Base-by-base conservation (phyloP, 2,329 filamentous ascomycete species). In the Penicillium sp. region DNA sequence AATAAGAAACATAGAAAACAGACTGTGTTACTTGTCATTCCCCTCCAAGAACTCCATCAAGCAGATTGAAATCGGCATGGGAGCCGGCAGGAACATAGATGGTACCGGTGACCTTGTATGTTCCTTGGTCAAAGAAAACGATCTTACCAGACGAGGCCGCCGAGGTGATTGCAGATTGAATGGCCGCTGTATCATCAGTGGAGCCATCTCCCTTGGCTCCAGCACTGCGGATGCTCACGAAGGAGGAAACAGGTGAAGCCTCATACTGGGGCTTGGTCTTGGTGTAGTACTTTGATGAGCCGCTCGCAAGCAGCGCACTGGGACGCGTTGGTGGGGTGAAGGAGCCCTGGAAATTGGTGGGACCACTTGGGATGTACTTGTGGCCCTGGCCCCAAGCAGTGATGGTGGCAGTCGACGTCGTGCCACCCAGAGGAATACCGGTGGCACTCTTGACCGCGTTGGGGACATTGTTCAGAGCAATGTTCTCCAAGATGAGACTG, bases 181-280 rank as follows among this genome's bases (percentile, higher is more conserved):
- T 78, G 2, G 84, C 84, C 2, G 76, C 73, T 2, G 87, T 88
- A 66, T 88, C 85, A 69, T 88, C 86, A 1, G 82, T 82, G 2
- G 72, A 70, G 13, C 84, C 86, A 68, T 88, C 80, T 50, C 85
- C 85, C 47, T 66, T 78, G 5, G 77, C 78, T 52, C 79, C 75
- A 60, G 67, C 66, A 54, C 64, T 71, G 54, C 81, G 75, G 31
- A 81, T 77, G 55, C 79, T 82, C 40, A 77, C 51, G 61, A 85
- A 82, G 0, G 69, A 69, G 13, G 73, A 69, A 2, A 72, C 66
- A 4, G 74, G 61, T 1, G 73, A 66, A 3, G 69, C 69, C 33
- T 78, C 75, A 62, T 85, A 86, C 61, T 85, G 82, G 16, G 84
- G 84, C 71, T 86, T 87, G 2, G 82, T 79, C 47, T 74, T 74